phyloP scores from a whole-genome alignment of 163 green algal genomes.

The Smithsoniella earleae region DNA sequence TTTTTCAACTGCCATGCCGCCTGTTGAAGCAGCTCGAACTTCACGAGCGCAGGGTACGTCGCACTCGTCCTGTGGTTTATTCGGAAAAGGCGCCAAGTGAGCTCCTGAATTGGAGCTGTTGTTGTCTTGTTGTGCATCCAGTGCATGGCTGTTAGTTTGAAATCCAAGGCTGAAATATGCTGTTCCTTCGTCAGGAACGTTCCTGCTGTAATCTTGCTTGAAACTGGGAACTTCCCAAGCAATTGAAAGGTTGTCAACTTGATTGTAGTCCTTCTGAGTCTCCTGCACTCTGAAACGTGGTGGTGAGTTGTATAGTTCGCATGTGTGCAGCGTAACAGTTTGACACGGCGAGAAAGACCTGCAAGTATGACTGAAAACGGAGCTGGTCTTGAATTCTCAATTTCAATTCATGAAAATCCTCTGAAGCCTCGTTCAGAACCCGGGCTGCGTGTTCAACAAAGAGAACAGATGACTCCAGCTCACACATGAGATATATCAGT shows the following conservation, averaged over 20 bases:
- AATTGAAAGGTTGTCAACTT: slow-evolving; percentile 19
- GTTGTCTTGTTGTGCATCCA: no score
- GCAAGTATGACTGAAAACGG: slow-evolving; percentile 19
- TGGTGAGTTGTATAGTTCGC: no score
- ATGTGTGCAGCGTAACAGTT: no score
- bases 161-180: no score
- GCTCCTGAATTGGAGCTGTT: no score
- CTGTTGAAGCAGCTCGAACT: not conserved
- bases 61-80: no score
- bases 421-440: slow-evolving; percentile 14
- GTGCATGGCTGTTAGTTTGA: no score
- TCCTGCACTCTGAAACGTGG: slow-evolving; percentile 12
- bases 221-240: slow-evolving; percentile 23
- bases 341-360: no score
- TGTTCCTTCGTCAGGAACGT: slow-evolving; percentile 15
- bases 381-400: slow-evolving; percentile 19
- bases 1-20: not conserved
- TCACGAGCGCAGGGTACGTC: no score
- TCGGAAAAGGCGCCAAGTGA: no score
- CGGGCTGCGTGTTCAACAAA: slow-evolving; percentile 24
- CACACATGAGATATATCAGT: slow-evolving; percentile 28
- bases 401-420: slow-evolving; percentile 29
- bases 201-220: slow-evolving; percentile 23
- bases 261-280: no score
- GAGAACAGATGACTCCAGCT: slow-evolving; percentile 15